Evolutionary conservation across 176 grass and related monocot species (phyloP).

Genomic region (Carex littledalei): DNA sequence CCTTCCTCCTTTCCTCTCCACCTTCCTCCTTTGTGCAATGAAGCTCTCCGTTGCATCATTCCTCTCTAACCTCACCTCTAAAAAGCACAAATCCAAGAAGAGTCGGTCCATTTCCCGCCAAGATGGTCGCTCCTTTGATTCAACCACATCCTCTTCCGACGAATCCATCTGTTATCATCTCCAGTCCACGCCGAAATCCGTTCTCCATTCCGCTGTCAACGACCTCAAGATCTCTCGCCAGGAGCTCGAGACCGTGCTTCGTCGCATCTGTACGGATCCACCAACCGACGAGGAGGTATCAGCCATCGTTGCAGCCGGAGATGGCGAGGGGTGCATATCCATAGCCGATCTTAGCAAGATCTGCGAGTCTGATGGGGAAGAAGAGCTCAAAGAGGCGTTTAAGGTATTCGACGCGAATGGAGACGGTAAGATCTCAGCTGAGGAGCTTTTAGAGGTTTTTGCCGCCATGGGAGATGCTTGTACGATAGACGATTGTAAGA

Average conservation of each 20-base stretch:
- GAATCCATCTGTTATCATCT: slow-evolving; percentile 11
- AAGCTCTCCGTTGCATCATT: slow-evolving; percentile 66
- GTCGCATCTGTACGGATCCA: slow-evolving; percentile 44
- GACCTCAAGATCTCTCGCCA: slow-evolving; percentile 46
- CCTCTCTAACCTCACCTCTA: slow-evolving; percentile 39
- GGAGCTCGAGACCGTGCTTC: slow-evolving; percentile 81
- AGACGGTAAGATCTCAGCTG: slow-evolving; percentile 89
- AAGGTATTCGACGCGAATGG: slow-evolving; percentile 77
- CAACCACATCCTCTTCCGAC: slow-evolving; percentile 27
- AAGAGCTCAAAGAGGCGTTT: slow-evolving; percentile 73
- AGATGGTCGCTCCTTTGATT: slow-evolving; percentile 50
- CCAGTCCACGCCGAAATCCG: slow-evolving; percentile 38
- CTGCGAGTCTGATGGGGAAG: slow-evolving; percentile 7
- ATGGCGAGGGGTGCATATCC: slow-evolving; percentile 35
- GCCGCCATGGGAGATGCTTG: slow-evolving; percentile 42
- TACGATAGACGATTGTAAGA: slow-evolving; percentile 80
- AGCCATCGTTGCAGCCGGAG: slow-evolving; percentile 53
- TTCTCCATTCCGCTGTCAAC: slow-evolving; percentile 15
- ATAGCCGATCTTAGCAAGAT: slow-evolving; percentile 29
- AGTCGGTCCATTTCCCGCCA: slow-evolving; percentile 33
- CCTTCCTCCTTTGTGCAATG: slow-evolving; percentile 19
- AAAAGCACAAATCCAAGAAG: slow-evolving; percentile 27
- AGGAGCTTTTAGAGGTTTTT: slow-evolving; percentile 76
- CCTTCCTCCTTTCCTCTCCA: not conserved
- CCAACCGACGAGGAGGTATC: slow-evolving; percentile 64